phyloP scores from a whole-genome alignment of 768 basidiomycete genomes.

The Coprinopsis sp. region DNA sequence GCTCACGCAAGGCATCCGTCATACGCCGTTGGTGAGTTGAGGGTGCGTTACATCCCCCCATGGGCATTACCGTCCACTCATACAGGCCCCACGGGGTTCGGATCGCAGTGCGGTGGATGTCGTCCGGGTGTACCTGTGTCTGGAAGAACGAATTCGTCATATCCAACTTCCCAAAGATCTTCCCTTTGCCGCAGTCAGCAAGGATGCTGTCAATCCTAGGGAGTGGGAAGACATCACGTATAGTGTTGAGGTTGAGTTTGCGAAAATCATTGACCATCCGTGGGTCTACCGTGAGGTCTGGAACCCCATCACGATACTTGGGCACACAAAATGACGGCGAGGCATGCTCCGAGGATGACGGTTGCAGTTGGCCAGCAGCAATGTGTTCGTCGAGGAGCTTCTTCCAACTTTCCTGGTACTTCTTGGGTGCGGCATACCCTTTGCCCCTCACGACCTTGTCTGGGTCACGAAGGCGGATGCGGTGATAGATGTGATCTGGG shows the following conservation, averaged over 20 bases:
- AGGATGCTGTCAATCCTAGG: conserved; percentile 29
- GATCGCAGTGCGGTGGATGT: conserved; percentile 30
- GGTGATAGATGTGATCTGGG: conserved; percentile 18
- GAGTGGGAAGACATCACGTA: conserved; percentile 25
- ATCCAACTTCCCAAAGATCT: conserved; percentile 25
- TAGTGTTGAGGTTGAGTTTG: conserved; percentile 25
- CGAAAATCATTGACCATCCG: conserved; percentile 34
- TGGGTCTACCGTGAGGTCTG: conserved; percentile 21
- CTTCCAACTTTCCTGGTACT: conserved; percentile 24
- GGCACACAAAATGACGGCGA: conserved; percentile 36
- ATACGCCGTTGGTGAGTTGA: conserved; percentile 25
- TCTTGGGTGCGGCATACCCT: conserved; percentile 14
- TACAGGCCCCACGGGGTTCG: conserved; percentile 33
- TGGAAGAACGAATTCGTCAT: conserved; percentile 23
- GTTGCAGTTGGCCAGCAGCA: conserved; percentile 20
- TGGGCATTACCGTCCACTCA: conserved; percentile 41
- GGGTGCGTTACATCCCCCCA: conserved; percentile 21
- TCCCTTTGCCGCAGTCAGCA: conserved; percentile 28
- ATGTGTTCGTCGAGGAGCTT: conserved; percentile 27
- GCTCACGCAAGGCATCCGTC: conserved; percentile 17
- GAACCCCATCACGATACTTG: too few relatives aligned
- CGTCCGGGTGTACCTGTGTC: conserved; percentile 19
- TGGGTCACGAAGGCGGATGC: conserved; percentile 25
- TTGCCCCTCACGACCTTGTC: conserved; percentile 14
- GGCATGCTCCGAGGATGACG: conserved; percentile 22